Conservation (phyloP, 176 grass and related monocot genomes). For the Echinochloa phyllopogon region DNA sequence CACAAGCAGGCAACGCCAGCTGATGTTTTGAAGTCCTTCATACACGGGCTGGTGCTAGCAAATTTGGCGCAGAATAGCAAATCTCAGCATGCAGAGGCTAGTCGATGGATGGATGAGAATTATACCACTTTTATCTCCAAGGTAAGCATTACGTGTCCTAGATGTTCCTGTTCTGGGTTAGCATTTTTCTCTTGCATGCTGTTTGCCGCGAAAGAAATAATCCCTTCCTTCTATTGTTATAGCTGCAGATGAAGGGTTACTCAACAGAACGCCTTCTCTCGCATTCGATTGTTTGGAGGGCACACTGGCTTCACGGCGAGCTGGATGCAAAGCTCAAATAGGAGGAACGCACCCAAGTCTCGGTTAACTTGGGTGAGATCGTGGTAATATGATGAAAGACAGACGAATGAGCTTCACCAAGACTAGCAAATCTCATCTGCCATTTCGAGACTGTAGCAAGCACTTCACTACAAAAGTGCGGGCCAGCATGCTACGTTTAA, state of each 20-base stretch:
- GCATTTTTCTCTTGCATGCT: neutral
- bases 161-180: neutral
- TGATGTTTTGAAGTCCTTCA: slow-evolving; percentile 82
- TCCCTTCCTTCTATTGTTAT: neutral
- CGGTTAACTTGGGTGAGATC: neutral
- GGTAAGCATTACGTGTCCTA: slow-evolving; percentile 45
- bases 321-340: slow-evolving; percentile 63
- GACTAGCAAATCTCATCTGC: neutral
- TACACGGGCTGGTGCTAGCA: slow-evolving; percentile 68
- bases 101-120: slow-evolving; percentile 75
- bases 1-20: slow-evolving; percentile 79
- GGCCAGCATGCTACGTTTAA: neutral
- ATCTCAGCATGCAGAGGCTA: slow-evolving; percentile 54
- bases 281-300: slow-evolving; percentile 80
- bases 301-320: slow-evolving; percentile 60
- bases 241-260: slow-evolving; percentile 72
- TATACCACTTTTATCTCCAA: slow-evolving; percentile 75
- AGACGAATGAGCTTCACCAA: neutral
- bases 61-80: slow-evolving; percentile 37
- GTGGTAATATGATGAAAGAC: neutral
- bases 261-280: slow-evolving; percentile 78
- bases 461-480: neutral
- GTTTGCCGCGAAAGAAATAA: neutral
- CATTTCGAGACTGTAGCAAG: neutral
- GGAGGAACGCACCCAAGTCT: neutral